Conservation (phyloP, 2,329 filamentous ascomycete species). For the Sporothrix pseudoabietina region DNA sequence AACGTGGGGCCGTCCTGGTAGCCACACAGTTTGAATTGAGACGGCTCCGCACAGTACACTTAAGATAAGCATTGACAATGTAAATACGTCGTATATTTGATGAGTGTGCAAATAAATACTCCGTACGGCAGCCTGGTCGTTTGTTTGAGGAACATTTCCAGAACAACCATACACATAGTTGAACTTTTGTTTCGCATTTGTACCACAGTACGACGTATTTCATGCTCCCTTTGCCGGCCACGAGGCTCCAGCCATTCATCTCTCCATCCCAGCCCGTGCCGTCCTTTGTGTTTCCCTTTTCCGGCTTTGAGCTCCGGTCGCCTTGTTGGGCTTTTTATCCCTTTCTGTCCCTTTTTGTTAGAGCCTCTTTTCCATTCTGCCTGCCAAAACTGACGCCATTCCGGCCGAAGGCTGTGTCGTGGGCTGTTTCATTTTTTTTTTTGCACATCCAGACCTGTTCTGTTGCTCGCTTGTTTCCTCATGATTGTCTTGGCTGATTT, state of each 20-base stretch:
- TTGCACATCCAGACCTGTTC: neutral
- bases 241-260: neutral
- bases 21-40: conserved; percentile 19
- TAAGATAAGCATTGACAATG: conserved; percentile 23
- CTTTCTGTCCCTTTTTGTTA: neutral
- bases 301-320: conserved; percentile 3
- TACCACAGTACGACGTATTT: too few species aligned
- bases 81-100: neutral
- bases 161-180: neutral
- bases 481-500: neutral
- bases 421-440: conserved; percentile 27
- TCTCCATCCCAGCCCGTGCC: neutral
- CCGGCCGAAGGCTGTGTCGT: conserved; percentile 24
- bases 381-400: conserved; percentile 26
- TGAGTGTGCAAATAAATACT: neutral
- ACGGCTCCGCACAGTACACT: neutral
- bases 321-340: neutral
- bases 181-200: conserved; percentile 12
- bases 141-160: conserved; percentile 9
- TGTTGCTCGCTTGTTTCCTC: neutral
- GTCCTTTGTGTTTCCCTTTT: neutral
- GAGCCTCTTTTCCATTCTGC: conserved; percentile 2
- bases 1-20: conserved; percentile 17
- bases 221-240: neutral
- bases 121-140: conserved; percentile 19